Conservation (phyloP, 2,329 filamentous ascomycete species). For the Cladosporium sp. region DNA sequence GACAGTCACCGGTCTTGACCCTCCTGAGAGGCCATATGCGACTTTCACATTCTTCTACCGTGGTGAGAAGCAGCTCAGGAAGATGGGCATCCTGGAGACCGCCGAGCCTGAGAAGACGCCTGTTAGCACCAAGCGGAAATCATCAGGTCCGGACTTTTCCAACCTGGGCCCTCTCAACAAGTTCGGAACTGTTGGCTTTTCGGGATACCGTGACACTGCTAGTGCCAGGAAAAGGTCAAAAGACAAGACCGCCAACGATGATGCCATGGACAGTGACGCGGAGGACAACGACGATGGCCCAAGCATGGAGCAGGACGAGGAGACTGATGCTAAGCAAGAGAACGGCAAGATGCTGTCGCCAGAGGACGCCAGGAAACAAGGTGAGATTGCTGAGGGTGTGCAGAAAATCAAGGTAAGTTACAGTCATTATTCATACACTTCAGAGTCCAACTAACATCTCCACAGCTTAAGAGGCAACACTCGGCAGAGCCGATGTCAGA, state of each 20-base stretch:
- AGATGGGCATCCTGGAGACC: constrained; percentile 84
- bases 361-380: constrained; percentile 71
- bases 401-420: constrained; percentile 73
- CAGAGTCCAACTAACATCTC: constrained; percentile 23
- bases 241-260: constrained; percentile 54
- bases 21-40: constrained; percentile 92
- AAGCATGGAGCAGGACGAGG: constrained; percentile 66
- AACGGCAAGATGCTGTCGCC: constrained; percentile 58
- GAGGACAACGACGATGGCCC: constrained; percentile 64
- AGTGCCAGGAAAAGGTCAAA: constrained; percentile 59
- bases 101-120: constrained; percentile 58
- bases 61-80: constrained; percentile 90
- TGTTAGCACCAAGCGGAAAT: constrained; percentile 68
- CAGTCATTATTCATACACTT: background rate
- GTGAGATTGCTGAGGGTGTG: constrained; percentile 77
- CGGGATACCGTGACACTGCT: constrained; percentile 65
- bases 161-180: constrained; percentile 81
- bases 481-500: constrained; percentile 66
- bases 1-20: constrained; percentile 97
- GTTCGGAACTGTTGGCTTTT: constrained; percentile 85
- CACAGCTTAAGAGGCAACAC: constrained; percentile 76
- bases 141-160: constrained; percentile 80
- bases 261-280: constrained; percentile 73
- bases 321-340: constrained; percentile 62
- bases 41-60: constrained; percentile 98